Evolutionary conservation across 345 rosid species (phyloP), one percentile per base, ranked within the genome.

Genomic region (Acer campestre): DNA sequence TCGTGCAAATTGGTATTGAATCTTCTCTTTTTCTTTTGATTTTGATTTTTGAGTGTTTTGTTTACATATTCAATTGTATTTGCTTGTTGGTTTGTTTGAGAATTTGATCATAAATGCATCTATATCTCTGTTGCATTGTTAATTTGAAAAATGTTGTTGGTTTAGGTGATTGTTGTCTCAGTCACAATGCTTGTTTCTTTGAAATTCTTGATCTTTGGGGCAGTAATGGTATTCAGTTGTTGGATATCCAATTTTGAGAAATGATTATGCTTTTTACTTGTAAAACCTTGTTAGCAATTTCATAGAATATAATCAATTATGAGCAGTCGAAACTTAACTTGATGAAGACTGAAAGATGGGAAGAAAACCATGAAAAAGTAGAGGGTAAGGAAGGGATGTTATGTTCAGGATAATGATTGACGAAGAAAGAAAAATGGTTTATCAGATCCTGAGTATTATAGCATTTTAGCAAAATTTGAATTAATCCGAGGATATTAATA

Each of bases 1-100:
- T 75, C 82, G 90, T 7, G 82, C 90, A n/a, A 86, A 88, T 61
- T 82, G 91, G 93, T 88, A 82, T 27, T 55, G 10, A 1, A 14
- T 64, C 27, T 67, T 68, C 29, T 31, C n/a, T 17, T 42, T 20
- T 48, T 11, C 10, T 56, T 56, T 56, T 16, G 18, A 16, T 56
- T 56, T 16, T 56, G 10, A 18, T 58, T 20, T 68, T 46, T 69
- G 48, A 31, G 48, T 17, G 2, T 46, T 22, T 2, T 10, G 38
- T 56, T n/a, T 38, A 16, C 38, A 27, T 79, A 42, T 53, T 23
- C 14, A 55, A 58, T 38, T 61, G 0, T 56, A 68, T 5, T 38
- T 61, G 11, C 27, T 49, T 69, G 42, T 69, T 68, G 1, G 35
- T 48, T 40, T 58, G 66, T 8, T n/a, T 20, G 16, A 2, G 35